Conservation (phyloP, 2,329 filamentous ascomycete species). For the Neonectria ditissima region DNA sequence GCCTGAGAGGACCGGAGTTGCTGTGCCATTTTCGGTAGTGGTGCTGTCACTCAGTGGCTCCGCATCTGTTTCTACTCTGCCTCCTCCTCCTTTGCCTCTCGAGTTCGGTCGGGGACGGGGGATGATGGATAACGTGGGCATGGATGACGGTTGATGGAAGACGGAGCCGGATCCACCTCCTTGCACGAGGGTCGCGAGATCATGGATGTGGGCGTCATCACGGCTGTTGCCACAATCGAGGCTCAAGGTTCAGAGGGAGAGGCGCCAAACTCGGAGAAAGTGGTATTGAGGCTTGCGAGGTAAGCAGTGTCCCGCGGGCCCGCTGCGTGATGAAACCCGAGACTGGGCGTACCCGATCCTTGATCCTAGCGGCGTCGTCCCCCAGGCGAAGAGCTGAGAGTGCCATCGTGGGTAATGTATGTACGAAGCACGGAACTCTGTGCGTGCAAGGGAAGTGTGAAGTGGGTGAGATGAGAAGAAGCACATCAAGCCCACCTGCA, state of each 20-base stretch:
- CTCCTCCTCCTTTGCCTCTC: constrained; percentile 10
- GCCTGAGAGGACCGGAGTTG: constrained; percentile 1
- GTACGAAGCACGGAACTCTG: background rate
- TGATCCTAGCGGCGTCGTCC: constrained; percentile 34
- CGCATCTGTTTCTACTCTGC: constrained; percentile 1
- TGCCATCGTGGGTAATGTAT: background rate
- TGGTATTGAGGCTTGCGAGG: constrained; percentile 22
- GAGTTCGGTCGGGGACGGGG: background rate
- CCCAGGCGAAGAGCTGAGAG: constrained; percentile 1
- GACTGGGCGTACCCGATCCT: constrained; percentile 33
- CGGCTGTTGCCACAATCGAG: constrained; percentile 18
- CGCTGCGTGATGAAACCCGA: constrained; percentile 44
- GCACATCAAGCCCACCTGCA: background rate
- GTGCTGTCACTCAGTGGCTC: background rate
- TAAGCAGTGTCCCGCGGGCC: constrained; percentile 31
- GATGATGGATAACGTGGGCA: constrained; percentile 16
- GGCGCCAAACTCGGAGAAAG: constrained; percentile 31
- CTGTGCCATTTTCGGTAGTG: constrained; percentile 6
- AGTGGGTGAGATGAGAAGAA: background rate
- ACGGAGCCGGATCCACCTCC: constrained; percentile 9
- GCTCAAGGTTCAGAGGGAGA: constrained; percentile 12
- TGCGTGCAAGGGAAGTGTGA: background rate
- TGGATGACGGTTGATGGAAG: constrained; percentile 18
- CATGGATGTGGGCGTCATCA: background rate
- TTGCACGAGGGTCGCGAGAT: constrained; percentile 1